phyloP scores from a whole-genome alignment of 1,139 yeast genomes.

The Saccharomyces hybrid region DNA sequence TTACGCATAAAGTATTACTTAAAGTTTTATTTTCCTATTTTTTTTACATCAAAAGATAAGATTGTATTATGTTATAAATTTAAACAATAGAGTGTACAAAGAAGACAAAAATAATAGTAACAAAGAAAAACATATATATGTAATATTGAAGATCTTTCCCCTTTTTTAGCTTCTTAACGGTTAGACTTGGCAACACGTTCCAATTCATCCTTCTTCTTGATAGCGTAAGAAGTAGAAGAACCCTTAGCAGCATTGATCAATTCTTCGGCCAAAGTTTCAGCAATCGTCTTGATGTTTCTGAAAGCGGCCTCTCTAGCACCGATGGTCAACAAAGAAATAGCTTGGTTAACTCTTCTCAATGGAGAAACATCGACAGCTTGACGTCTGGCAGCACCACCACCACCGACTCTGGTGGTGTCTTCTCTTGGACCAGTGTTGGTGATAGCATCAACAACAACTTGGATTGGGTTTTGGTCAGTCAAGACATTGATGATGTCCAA shows the following conservation, averaged over 20 bases:
- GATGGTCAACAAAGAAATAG: conserved; percentile 93
- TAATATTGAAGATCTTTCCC: neutral
- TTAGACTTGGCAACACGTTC: conserved; percentile 99
- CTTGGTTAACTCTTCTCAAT: conserved; percentile 99
- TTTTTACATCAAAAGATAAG: conserved; percentile 1
- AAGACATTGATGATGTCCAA: conserved; percentile 95
- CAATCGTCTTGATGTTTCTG: conserved; percentile 99
- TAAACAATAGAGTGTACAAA: conserved; percentile 2
- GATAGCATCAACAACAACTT: conserved; percentile 97
- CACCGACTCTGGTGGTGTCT: conserved; percentile 99
- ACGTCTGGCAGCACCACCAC: conserved; percentile 99
- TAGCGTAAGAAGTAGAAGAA: conserved; percentile 99
- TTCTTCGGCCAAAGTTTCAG: conserved; percentile 99
- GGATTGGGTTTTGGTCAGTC: conserved; percentile 99
- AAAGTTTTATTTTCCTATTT: neutral
- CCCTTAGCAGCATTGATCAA: conserved; percentile 99
- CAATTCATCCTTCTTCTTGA: conserved; percentile 99
- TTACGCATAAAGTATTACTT: neutral
- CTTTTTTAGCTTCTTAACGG: conserved; percentile 59
- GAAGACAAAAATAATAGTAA: neutral
- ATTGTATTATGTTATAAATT: conserved; percentile 1
- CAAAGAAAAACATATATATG: neutral
- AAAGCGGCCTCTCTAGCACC: conserved; percentile 99
- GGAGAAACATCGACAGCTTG: conserved; percentile 99
- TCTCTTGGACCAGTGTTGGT: conserved; percentile 99